Conservation (phyloP, 306 rosid species). For the Cicer judaicum region DNA sequence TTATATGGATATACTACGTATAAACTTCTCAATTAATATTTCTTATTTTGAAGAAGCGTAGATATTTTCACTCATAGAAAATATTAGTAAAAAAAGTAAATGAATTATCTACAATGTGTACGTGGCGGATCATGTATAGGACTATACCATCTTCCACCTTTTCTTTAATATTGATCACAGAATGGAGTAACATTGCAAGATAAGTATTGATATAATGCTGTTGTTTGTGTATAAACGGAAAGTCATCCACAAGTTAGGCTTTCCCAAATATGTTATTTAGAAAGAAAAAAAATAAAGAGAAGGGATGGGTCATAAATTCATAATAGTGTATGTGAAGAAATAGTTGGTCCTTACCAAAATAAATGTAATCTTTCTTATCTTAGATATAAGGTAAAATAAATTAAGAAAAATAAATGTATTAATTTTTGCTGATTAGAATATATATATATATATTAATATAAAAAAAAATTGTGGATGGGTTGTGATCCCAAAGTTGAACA, state of each 20-base stretch:
- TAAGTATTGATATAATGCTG: neutral
- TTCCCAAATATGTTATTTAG: constrained; percentile 47
- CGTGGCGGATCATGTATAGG: neutral
- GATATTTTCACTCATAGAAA: neutral
- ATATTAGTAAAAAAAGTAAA: neutral
- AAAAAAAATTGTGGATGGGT: constrained; percentile 25
- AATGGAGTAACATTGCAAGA: constrained; percentile 24
- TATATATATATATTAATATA: neutral
- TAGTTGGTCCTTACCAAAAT: neutral
- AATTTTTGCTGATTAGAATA: no score
- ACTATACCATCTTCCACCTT: neutral
- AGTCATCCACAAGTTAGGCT: constrained; percentile 30
- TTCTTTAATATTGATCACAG: neutral
- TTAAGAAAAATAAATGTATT: no score
- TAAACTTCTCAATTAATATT: neutral
- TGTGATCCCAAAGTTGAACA: constrained; percentile 76
- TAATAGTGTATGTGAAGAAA: constrained; percentile 32
- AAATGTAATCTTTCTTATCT: no score
- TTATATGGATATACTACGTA: neutral
- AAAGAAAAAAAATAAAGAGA: neutral
- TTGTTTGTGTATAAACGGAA: constrained; percentile 33
- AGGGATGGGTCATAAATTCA: constrained; percentile 44
- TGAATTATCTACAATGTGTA: neutral
- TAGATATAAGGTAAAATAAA: no score
- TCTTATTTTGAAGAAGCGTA: neutral